Conservation (phyloP, 352 stramenopile species). For the Phytophthora fragariae region DNA sequence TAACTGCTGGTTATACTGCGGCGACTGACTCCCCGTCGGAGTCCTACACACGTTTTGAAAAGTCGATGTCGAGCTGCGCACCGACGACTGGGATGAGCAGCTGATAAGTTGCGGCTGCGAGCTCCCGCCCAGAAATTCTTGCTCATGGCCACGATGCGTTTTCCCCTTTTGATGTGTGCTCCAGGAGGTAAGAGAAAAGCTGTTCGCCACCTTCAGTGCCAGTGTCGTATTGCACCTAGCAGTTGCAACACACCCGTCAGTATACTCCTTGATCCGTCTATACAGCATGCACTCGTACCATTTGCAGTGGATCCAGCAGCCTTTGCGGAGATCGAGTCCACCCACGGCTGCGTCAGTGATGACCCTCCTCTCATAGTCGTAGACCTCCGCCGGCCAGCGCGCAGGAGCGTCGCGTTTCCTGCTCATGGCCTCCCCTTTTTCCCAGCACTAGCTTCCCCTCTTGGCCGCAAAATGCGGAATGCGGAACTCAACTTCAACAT, state of each 20-base stretch:
- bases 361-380: conserved; percentile 52
- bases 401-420: neutral
- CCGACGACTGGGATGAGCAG: conserved; percentile 35
- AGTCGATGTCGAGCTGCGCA: conserved; percentile 6
- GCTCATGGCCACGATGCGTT: conserved; percentile 22
- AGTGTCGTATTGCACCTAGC: conserved; percentile 51
- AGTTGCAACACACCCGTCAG: neutral
- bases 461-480: conserved; percentile 39
- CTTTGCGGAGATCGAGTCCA: conserved; percentile 52
- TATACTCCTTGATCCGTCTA: neutral
- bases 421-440: conserved; percentile 3
- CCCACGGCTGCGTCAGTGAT: conserved; percentile 50
- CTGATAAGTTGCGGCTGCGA: conserved; percentile 31
- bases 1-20: conserved; percentile 35
- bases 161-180: conserved; percentile 39
- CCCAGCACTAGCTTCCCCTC: neutral
- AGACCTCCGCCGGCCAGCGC: conserved; percentile 52
- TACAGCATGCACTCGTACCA: conserved; percentile 24
- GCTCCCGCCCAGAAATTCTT: conserved; percentile 10
- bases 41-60: neutral
- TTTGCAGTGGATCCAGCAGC: conserved; percentile 63
- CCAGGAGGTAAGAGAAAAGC: conserved; percentile 40
- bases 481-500: conserved; percentile 43
- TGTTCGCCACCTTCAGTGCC: conserved; percentile 11
- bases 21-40: conserved; percentile 9